phyloP scores from a whole-genome alignment of 371 early-diverging fungal genomes.

The Cokeromyces recurvatus region DNA sequence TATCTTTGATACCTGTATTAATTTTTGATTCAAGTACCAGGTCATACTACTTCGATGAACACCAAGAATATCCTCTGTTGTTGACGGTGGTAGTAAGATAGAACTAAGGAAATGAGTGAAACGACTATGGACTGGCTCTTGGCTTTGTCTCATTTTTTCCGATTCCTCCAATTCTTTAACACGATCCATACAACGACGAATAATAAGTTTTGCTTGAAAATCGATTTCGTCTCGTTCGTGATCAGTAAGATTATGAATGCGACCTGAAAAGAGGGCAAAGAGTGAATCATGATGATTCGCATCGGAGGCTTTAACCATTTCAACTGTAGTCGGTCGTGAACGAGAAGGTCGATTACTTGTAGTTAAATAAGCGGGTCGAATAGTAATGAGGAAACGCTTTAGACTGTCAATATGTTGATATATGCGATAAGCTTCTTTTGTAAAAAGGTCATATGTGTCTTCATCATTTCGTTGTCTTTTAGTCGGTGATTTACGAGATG shows the following conservation, averaged over 20 bases:
- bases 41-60: conserved; percentile 48
- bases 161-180: conserved; percentile 47
- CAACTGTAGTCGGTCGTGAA: neutral
- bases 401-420: conserved; percentile 39
- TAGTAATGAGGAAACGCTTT: conserved; percentile 33
- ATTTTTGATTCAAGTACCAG: conserved; percentile 50
- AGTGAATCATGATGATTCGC: conserved; percentile 12
- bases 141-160: conserved; percentile 26
- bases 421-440: conserved; percentile 52
- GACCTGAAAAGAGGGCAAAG: conserved; percentile 31
- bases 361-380: conserved; percentile 45
- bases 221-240: conserved; percentile 57
- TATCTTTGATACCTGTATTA: conserved; percentile 46
- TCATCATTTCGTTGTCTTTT: conserved; percentile 13
- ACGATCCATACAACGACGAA: conserved; percentile 48
- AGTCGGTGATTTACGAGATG: neutral
- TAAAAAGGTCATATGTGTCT: conserved; percentile 31
- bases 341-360: conserved; percentile 17
- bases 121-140: conserved; percentile 6
- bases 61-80: conserved; percentile 34
- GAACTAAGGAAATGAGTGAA: conserved; percentile 20
- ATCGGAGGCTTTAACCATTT: neutral
- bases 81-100: conserved; percentile 5
- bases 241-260: conserved; percentile 35
- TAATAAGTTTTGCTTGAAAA: conserved; percentile 52